Base-by-base conservation (phyloP, 139 green algal genomes). In the Coccomyxa sp. region DNA sequence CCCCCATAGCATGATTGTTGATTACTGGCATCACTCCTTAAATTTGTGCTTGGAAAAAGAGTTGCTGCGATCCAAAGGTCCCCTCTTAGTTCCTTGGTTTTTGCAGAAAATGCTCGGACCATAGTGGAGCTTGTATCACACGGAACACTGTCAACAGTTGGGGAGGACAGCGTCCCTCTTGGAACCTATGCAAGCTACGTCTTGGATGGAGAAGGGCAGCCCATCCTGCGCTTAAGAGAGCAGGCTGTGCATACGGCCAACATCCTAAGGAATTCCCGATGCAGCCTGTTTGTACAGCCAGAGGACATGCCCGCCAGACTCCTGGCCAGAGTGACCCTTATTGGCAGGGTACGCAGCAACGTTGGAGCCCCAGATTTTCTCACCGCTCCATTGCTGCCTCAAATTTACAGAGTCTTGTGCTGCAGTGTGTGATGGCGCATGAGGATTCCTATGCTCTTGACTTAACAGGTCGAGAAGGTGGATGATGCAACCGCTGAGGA, bases 231-330 rank as follows among this genome's bases (percentile, higher is more conserved):
- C 21, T 84, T 98, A 60, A 86, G 91, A 13, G 58, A 80, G 23
- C 87, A 91, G 63, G 88, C 91, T 10, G 84, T 95, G 30, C 94
- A 98, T 78, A 95, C 92, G 27, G 81, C 80, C 30, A 96, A 98
- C 87, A 75, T 98, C 21, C 60, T 79, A 21, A 67, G 78, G 30
- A 88, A 91, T 81, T 67, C 88, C 0, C 76, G 85, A 9, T 96
- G 92, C 85, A 95, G 88, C 77, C 89, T 98, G 63, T 94, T 95
- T 87, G 91, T 98, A 51, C 94, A 98, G 86, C 90, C 95, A 13
- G 83, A 82, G 10, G 84, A 91, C 63, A 84, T 89, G 31, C 94
- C 95, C 0, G 93, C 94, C 0, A 87, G 92, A 27, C 84, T 93
- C 21, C 86, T 98, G 31, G 95, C 92, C 3, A 83, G 91, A 0